Evolutionary conservation across 331 rosid species (phyloP), one percentile per base, ranked within the genome.

Genomic region (Phaseolus coccineus): DNA sequence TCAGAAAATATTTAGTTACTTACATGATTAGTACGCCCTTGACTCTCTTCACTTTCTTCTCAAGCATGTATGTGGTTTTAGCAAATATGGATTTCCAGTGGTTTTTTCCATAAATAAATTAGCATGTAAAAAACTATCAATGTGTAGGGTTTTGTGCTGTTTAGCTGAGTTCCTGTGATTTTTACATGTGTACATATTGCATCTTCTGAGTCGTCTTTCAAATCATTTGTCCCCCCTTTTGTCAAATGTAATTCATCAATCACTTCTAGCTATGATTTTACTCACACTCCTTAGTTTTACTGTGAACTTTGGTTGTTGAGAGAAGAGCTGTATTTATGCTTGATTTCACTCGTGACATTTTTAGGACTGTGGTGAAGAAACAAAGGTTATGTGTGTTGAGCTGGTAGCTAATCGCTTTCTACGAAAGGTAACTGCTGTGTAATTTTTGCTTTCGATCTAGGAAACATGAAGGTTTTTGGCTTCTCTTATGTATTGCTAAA

Each of bases 321-420:
- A 62, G 35, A 25, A 79, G 69, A 47, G 42, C 51, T 82, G 51
- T 33, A 80, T 40, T 75, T 48, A 74, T 62, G 78, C 71, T 63
- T 80, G 68, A 72, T 73, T 77, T 85, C 5, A 3, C 58, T 61
- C 35, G 25, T 79, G 65, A 50, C 61, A 56, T 82, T 76, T 83
- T 22, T 80, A 96, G 99, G 94, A 83, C 77, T 42, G 73, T 69
- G 84, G 35, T 28, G 91, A 88, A 82, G 96, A 90, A 88, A 84
- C 82, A 57, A 84, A 78, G 85, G 90, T 91, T 71, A 91, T 96
- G 93, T 96, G 98, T 14, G 70, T 96, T 63, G 99, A 96, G 87
- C 90, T 96, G 82, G 92, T 93, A 46, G 99, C 96, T 48, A 93
- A 95, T 89, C 96, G 99, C 71, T 95, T 95, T 91, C 79, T 95